Conservation (phyloP, 2,329 filamentous ascomycete species). For the Reticulascus tulasneorum region DNA sequence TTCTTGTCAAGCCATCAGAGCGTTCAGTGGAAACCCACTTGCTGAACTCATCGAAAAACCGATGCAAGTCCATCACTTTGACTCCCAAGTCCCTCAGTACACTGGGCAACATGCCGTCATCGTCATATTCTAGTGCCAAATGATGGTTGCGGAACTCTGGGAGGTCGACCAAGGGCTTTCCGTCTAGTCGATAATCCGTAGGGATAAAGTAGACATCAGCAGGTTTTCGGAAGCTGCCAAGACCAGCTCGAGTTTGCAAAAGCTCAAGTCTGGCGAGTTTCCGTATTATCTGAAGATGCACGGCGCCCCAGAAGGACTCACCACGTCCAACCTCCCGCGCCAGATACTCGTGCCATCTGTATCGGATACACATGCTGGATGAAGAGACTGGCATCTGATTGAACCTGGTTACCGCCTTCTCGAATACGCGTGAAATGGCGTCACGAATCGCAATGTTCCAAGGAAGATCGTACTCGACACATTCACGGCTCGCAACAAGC, state of each 20-base stretch:
- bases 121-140: constrained; percentile 4
- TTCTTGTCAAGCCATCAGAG: too few species aligned
- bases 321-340: background rate
- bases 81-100: background rate
- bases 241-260: background rate
- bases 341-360: constrained; percentile 1
- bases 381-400: background rate
- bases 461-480: constrained; percentile 10
- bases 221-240: background rate
- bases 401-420: constrained; percentile 3
- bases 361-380: background rate
- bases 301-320: background rate
- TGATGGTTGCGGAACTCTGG: background rate
- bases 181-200: background rate
- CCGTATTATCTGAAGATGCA: background rate
- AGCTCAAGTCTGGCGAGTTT: background rate
- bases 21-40: too few species aligned
- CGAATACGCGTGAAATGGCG: constrained; percentile 2
- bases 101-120: background rate
- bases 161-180: background rate
- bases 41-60: too few species aligned
- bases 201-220: background rate
- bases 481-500: constrained; percentile 18
- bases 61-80: background rate
- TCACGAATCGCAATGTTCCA: constrained; percentile 14